Evolutionary conservation across 2,329 filamentous ascomycete genomes (phyloP).

Genomic region (Epichloe bromicola): DNA sequence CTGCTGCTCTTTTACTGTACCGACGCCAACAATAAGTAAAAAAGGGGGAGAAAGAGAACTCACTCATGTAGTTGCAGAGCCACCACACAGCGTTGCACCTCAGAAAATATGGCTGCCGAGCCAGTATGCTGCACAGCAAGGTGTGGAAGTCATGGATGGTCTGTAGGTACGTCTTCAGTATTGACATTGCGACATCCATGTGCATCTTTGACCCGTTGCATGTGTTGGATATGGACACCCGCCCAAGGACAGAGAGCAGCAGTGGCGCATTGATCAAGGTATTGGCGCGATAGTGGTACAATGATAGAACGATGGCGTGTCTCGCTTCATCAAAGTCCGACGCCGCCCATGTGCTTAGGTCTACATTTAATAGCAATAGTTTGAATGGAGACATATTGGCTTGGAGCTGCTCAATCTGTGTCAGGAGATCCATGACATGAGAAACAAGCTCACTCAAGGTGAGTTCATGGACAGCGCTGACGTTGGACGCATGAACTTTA

Average conservation of each 20-base stretch:
- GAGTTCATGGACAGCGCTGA: conserved; percentile 5
- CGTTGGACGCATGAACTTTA: conserved; percentile 10
- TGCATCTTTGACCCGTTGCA: conserved; percentile 6
- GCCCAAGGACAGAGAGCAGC: conserved; percentile 10
- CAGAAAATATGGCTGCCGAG: conserved; percentile 11
- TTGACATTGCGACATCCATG: conserved; percentile 7
- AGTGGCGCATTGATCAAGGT: conserved; percentile 5
- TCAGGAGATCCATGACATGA: conserved; percentile 10
- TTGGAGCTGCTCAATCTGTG: conserved; percentile 10
- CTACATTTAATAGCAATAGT: conserved; percentile 3
- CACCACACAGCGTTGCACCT: conserved; percentile 17
- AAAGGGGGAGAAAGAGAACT: neutral
- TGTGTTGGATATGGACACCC: conserved; percentile 4
- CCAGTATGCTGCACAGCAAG: conserved; percentile 9
- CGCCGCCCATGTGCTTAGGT: conserved; percentile 4
- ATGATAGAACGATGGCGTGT: conserved; percentile 7
- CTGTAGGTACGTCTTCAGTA: conserved; percentile 12
- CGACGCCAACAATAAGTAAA: neutral
- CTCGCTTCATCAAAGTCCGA: conserved; percentile 4
- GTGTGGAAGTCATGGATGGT: conserved; percentile 10
- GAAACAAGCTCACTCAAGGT: conserved; percentile 7
- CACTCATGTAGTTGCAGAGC: conserved; percentile 19
- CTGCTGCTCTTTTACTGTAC: too few species aligned
- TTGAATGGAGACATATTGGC: conserved; percentile 1
- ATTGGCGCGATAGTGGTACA: conserved; percentile 6